A percentile compares a stretch with the other conserved stretches of the same genome.
Evolutionary conservation across 768 basidiomycete genomes (phyloP).

Genomic region (Mycena metata): DNA sequence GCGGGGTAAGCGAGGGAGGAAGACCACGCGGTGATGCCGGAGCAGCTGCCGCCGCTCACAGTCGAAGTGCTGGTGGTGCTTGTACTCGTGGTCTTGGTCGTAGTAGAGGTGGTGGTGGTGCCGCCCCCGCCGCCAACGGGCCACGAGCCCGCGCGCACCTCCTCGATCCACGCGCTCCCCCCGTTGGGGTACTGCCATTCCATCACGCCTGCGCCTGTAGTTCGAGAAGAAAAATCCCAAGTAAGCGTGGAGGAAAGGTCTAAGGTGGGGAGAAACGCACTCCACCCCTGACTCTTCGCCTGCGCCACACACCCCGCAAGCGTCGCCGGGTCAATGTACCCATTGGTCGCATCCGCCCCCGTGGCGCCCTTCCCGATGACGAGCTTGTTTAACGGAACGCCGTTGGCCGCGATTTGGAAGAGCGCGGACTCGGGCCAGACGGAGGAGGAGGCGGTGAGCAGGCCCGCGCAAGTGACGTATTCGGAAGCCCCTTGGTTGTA

Average conservation of each 20-base stretch:
- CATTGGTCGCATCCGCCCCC: constrained; percentile 65
- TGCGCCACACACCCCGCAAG: constrained; percentile 71
- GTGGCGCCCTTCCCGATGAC: constrained; percentile 82
- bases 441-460: constrained; percentile 69
- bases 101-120: constrained; percentile 21
- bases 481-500: constrained; percentile 70
- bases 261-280: no score
- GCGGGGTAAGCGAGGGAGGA: constrained; percentile 30
- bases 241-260: no score
- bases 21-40: constrained; percentile 24
- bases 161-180: constrained; percentile 55
- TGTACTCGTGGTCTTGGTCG: constrained; percentile 6
- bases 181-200: no score
- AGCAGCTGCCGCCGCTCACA: constrained; percentile 35
- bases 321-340: constrained; percentile 70
- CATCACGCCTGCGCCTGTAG: constrained; percentile 48
- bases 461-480: constrained; percentile 71
- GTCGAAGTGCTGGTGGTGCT: no score
- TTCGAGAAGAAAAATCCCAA: no score
- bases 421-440: constrained; percentile 73
- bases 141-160: constrained; percentile 45
- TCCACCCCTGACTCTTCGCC: constrained; percentile 76
- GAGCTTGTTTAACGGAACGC: constrained; percentile 70
- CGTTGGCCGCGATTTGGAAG: no score
- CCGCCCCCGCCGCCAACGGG: constrained; percentile 17